Evolutionary conservation across 179 eudicot genomes (phyloP), one percentile per base, ranked within the genome.

Genomic region (Patellifolia procumbens): DNA sequence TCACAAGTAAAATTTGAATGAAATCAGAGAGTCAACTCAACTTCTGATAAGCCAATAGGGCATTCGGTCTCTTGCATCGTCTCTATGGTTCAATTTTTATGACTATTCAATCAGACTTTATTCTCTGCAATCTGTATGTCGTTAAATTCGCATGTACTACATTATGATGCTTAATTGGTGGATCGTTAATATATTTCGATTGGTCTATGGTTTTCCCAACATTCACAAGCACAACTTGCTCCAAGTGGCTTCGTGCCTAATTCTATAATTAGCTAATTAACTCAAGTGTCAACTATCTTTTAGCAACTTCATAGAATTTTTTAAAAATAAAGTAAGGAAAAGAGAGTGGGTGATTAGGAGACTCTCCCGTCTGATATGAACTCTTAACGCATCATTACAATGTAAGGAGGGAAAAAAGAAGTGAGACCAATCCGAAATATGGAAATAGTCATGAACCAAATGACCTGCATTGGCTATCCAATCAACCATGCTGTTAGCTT

Each of bases 11-110:
- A 8, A 39, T 0, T 7, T 7, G 7, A 48, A 46, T 63, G 58
- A 63, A 45, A 31, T 53, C 12, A 77, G 55, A 45, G 11, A 77
- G 74, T 60, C 80, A 69, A 77, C 67, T 32, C 28, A 42, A 53
- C 82, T 61, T 76, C 51, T 79, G 70, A 70, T 34, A 42, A 39
- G n/a, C 1, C 12, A 28, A 2, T 26, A 13, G 53, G 70, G 82
- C 74, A 69, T 35, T 56, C 74, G 64, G 26, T 68, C 78, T 74
- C 70, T 79, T 79, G 59, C 34, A 60, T 56, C 11, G 32, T 45
- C 48, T 58, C 9, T 45, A 76, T 76, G 35, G 68, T 29, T 70
- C 6, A 59, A 9, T 32, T 64, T 0, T 0, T 7, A 16, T 13
- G 0, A 42, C 32, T 42, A 52, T 61, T 74, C 16, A 15, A n/a